Evolutionary conservation across 2,329 filamentous ascomycete species (phyloP), one percentile per base, ranked within the genome.

Genomic region (Aureobasidium zeae): DNA sequence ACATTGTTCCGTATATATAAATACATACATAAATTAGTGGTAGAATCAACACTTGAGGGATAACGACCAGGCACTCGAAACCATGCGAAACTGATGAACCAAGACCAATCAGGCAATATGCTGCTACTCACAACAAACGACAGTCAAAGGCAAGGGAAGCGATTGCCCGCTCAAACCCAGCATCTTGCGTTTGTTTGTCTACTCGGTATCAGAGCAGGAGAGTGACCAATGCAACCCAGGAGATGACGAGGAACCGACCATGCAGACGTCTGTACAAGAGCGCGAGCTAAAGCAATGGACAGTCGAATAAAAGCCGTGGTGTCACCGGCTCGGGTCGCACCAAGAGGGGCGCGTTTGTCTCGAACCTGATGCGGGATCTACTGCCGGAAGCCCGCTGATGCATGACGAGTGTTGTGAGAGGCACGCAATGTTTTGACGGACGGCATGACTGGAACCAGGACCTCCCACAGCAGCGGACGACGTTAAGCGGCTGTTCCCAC

Each of bases 261-360:
- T 34, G 39, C 39, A 43, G 15, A 33, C 5, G 16, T 43, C 30
- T 43, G 39, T 43, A 28, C 29, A 43, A 16, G 21, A 28, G 29
- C 22, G 30, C 20, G 22, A 24, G 21, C 30, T 43, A 33, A 21
- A 34, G 39, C 30, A 34, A 34, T 7, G 33, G 13, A 17, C 30
- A 28, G 39, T 21, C 21, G 30, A 28, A 33, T 17, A 21, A 30
- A 13, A 22, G 39, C 21, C 24, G 39, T 28, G 30, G 39, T 42
- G 38, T 42, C 38, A 42, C 38, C 21, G 20, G 19, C 21, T 42
- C 20, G 28, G 38, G 38, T 43, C 3, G 16, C 17, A 43, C 39
- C 29, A 43, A 26, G 39, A 43, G 39, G 39, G 24, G 30, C 29
- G 12, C 39, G 39, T 43, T 43, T 43, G 39, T 43, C 39, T 43